Conservation (phyloP, 192 early-diverging fungal species). For the Neocallimastix lanati region DNA sequence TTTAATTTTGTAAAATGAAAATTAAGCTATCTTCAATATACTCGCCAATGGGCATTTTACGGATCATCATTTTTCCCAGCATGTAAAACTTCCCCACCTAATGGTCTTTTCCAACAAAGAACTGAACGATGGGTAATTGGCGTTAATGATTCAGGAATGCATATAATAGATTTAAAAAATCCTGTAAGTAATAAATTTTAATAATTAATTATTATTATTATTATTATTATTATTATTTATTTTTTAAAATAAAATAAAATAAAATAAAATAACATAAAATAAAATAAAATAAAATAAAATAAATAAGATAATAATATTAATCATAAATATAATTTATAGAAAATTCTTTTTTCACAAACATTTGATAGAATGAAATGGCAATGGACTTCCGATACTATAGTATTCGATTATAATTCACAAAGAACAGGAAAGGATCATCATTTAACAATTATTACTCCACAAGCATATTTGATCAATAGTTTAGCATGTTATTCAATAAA, state of each 20-base stretch:
- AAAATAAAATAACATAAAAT: too few species aligned
- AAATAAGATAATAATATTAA: too few species aligned
- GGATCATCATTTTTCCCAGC: neutral
- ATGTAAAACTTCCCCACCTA: neutral
- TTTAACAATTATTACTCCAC: neutral
- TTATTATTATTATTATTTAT: too few species aligned
- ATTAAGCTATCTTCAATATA: neutral
- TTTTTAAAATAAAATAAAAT: too few species aligned
- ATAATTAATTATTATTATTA: too few species aligned
- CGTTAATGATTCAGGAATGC: neutral
- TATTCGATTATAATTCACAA: neutral
- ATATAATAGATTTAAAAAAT: neutral
- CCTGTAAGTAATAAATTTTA: neutral
- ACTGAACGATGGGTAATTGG: neutral
- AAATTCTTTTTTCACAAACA: neutral
- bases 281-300: too few species aligned
- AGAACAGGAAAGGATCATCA: neutral
- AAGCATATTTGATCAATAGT: neutral
- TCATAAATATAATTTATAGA: neutral
- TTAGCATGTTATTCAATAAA: neutral
- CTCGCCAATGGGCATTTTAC: neutral
- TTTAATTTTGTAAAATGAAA: neutral
- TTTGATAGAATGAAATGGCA: neutral
- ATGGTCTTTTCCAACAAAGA: neutral
- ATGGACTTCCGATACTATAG: neutral